phyloP scores from a whole-genome alignment of 306 rosid species.

The Gastrolobium bilobum region DNA sequence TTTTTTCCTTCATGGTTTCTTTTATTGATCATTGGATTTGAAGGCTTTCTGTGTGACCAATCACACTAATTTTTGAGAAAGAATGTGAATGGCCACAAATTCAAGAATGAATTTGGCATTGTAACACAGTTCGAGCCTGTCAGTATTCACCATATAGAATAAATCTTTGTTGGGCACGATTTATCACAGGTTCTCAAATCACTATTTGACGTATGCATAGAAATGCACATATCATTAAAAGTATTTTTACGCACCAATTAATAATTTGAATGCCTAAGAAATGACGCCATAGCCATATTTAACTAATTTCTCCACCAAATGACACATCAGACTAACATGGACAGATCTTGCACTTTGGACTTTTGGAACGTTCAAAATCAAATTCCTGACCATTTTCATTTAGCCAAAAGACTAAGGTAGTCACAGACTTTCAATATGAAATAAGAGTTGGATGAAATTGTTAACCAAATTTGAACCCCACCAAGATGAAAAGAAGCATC shows the following conservation, averaged over 20 bases:
- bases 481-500: background rate
- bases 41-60: slow-evolving; percentile 43
- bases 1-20: slow-evolving; percentile 34
- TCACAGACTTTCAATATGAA: background rate
- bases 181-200: background rate
- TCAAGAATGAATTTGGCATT: slow-evolving; percentile 42
- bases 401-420: background rate
- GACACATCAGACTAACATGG: background rate
- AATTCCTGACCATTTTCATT: background rate
- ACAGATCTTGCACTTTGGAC: background rate
- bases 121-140: slow-evolving; percentile 9
- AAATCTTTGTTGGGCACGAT: no score
- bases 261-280: no score
- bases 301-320: no score
- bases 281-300: no score
- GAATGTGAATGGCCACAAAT: slow-evolving; percentile 54
- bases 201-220: background rate
- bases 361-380: background rate
- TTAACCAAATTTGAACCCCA: background rate
- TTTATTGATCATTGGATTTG: slow-evolving; percentile 53
- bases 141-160: background rate
- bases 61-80: slow-evolving; percentile 40
- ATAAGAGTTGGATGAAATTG: background rate
- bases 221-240: no score
- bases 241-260: no score